Evolutionary conservation across 139 green algal species (phyloP), one percentile per base, ranked within the genome.

Genomic region (Tetraselmis chui): DNA sequence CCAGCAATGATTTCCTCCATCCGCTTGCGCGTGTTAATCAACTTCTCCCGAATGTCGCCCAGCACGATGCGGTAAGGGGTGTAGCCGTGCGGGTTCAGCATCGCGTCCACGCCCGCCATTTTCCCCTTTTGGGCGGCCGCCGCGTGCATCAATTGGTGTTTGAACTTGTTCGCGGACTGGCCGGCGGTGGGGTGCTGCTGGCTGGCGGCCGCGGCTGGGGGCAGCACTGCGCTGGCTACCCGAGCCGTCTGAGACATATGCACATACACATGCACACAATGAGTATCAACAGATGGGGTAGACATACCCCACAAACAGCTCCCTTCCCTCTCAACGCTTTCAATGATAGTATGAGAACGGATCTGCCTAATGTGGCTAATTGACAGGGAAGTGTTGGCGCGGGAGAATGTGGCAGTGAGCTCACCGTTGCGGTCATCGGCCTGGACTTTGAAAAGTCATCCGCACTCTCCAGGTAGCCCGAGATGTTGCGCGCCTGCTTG

Each of bases 51-150:
- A 58, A 98, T 86, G 59, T 97, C 91, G 0, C 89, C 91, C 31
- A 99, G 91, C 32, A 99, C 82, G 58, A 97, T 88, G 30, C 96
- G 86, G 88, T 99, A 99, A 24, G 96, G 96, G 23, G 91, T 95
- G 79, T 77, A 77, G 59, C 31, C 27, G 26, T 58, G 45, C 0
- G 79, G 45, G 59, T 74, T 75, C 11, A 78, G 45, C 31, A 74
- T 31, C 79, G 59, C 1, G 58, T 83, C 79, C 28, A 32, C 58
- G 79, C 25, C 58, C 58, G 22, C 29, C 78, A 76, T 74, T 29
- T 31, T 30, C 22, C 28, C 23, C 30, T 82, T 67, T 5, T 18
- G 28, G 27, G 28, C 27, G 1, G 32, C 29, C 27, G 31, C 75
- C 75, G 75, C 76, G 32, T 80, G 76, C 76, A 80, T 80, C 29